Evolutionary conservation across 495 filamentous ascomycete species (phyloP).

Genomic region (Talaromyces proteolyticus): DNA sequence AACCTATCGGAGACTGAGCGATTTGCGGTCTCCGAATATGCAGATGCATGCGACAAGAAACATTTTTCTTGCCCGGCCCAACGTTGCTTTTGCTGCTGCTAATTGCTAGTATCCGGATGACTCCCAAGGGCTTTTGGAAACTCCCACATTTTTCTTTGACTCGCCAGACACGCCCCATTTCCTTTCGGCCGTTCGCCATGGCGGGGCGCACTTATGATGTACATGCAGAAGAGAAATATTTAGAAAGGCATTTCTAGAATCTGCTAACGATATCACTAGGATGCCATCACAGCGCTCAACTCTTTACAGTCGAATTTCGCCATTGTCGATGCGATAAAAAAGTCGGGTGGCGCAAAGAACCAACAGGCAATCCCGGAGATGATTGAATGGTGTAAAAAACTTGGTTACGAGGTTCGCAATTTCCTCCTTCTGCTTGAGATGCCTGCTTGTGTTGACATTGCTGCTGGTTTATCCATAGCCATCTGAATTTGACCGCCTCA

Average conservation of each 20-base stretch:
- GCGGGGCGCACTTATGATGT: conserved; percentile 7
- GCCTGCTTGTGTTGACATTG: background rate
- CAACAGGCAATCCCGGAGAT: conserved; percentile 67
- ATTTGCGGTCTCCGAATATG: too few species aligned
- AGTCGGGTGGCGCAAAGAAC: conserved; percentile 60
- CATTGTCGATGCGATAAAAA: conserved; percentile 64
- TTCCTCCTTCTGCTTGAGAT: background rate
- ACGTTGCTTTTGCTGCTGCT: background rate
- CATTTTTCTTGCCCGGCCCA: too few species aligned
- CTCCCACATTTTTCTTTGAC: background rate
- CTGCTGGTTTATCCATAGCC: conserved; percentile 36
- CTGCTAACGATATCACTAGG: conserved; percentile 25
- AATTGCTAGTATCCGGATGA: background rate
- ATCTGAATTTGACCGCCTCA: conserved; percentile 69
- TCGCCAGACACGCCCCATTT: conserved; percentile 1
- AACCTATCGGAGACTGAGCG: too few species aligned
- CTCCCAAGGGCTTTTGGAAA: background rate
- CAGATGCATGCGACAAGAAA: too few species aligned
- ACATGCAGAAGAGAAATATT: background rate
- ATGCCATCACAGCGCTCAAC: conserved; percentile 83
- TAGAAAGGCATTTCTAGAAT: background rate
- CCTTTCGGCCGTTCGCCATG: conserved; percentile 5
- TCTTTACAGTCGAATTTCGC: conserved; percentile 82
- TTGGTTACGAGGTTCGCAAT: conserved; percentile 69
- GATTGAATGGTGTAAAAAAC: conserved; percentile 64